phyloP scores from a whole-genome alignment of 1,139 yeast species.

The Sugiyamaella castrensis region DNA sequence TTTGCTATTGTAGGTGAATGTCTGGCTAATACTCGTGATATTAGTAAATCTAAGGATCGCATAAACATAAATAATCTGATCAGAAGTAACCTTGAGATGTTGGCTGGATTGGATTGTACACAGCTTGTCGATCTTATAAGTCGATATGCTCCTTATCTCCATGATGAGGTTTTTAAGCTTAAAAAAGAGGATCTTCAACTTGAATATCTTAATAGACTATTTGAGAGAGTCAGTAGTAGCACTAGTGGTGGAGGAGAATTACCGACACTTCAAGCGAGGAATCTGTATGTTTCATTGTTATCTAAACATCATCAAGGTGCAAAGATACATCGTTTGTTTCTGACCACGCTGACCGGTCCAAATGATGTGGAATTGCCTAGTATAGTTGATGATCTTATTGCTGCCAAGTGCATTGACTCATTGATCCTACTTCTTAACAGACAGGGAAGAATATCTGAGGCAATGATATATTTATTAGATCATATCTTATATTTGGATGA shows the following conservation, averaged over 20 bases:
- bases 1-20: constrained; percentile 34
- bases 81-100: constrained; percentile 22
- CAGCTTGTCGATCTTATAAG: constrained; percentile 26
- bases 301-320: constrained; percentile 22
- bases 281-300: constrained; percentile 30
- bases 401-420: constrained; percentile 31
- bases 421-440: constrained; percentile 31
- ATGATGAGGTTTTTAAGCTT: constrained; percentile 27
- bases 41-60: constrained; percentile 22
- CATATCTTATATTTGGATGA: constrained; percentile 27
- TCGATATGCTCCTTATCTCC: constrained; percentile 25
- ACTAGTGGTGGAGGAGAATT: constrained; percentile 18
- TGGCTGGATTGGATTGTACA: constrained; percentile 22
- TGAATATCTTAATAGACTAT: constrained; percentile 25
- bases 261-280: constrained; percentile 28
- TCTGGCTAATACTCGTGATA: constrained; percentile 20
- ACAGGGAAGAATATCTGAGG: constrained; percentile 32
- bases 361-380: constrained; percentile 35
- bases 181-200: constrained; percentile 24
- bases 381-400: constrained; percentile 33
- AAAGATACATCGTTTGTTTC: constrained; percentile 26
- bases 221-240: constrained; percentile 19
- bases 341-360: constrained; percentile 24
- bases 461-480: constrained; percentile 36
- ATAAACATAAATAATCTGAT: constrained; percentile 23